Evolutionary conservation across 2,329 filamentous ascomycete species (phyloP).

Genomic region (Calonectria ilicicola): DNA sequence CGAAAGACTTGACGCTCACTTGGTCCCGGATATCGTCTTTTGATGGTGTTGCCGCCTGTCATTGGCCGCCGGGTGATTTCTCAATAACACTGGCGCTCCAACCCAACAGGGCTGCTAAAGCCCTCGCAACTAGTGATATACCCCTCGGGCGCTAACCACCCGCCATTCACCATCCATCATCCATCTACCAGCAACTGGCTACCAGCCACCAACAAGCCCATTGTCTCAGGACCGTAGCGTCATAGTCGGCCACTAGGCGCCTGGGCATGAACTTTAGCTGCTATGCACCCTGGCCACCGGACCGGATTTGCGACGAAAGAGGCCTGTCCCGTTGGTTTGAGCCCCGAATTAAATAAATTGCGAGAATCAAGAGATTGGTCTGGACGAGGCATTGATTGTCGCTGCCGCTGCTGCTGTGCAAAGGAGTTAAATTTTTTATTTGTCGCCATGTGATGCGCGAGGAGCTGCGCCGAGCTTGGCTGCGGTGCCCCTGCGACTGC

Average conservation of each 20-base stretch:
- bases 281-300: not conserved
- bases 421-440: not conserved
- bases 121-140: too few relatives aligned
- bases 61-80: conserved; percentile 2
- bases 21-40: conserved; percentile 2
- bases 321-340: conserved; percentile 18
- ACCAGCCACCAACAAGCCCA: conserved; percentile 30
- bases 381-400: conserved; percentile 7
- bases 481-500: not conserved
- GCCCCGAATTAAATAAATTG: conserved; percentile 17
- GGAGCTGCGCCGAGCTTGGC: not conserved
- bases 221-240: conserved; percentile 34
- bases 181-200: conserved; percentile 8
- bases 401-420: not conserved
- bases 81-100: not conserved
- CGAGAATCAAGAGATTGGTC: conserved; percentile 1
- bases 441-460: not conserved
- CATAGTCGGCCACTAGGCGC: conserved; percentile 29
- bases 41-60: conserved; percentile 5
- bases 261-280: conserved; percentile 20
- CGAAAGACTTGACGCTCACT: conserved; percentile 5
- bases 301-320: not conserved
- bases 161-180: conserved; percentile 10
- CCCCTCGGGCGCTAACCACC: conserved; percentile 4
- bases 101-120: too few relatives aligned